These are phyloP conservation scores for Penicillium robsamsonii DNA, from an alignment of 495 filamentous ascomycete species.

Conservation along the genomic window DNA sequence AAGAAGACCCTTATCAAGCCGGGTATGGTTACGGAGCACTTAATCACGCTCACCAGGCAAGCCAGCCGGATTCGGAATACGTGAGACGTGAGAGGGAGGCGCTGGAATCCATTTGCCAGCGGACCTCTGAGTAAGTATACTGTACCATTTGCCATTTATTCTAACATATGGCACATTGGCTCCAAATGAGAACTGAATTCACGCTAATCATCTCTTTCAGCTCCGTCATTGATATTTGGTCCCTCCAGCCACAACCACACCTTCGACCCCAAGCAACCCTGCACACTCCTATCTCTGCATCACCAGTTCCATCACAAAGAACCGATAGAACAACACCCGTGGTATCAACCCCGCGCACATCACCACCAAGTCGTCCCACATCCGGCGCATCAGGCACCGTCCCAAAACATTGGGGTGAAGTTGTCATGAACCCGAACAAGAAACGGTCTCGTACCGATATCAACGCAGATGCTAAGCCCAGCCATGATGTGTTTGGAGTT, in stretches of 20 bases:
- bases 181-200: not conserved
- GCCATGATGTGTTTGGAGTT: conserved; percentile 47
- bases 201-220: conserved; percentile 16
- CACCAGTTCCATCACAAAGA: conserved; percentile 28
- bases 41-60: conserved; percentile 36
- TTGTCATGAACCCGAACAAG: conserved; percentile 45
- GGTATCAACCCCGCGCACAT: conserved; percentile 22
- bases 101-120: conserved; percentile 52
- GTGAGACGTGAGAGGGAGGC: conserved; percentile 52
- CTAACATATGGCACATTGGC: not conserved
- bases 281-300: conserved; percentile 31
- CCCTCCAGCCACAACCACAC: conserved; percentile 48
- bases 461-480: conserved; percentile 20
- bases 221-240: conserved; percentile 52
- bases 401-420: conserved; percentile 50
- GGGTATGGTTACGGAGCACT: conserved; percentile 49
- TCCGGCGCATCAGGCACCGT: conserved; percentile 29
- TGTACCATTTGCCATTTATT: not conserved
- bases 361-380: conserved; percentile 17
- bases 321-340: conserved; percentile 22
- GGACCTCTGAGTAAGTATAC: conserved; percentile 50
- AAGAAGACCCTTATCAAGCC: conserved; percentile 51
- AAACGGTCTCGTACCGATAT: conserved; percentile 35
- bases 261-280: conserved; percentile 49
- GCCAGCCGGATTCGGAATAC: conserved; percentile 50